Evolutionary conservation across 331 rosid species (phyloP), one percentile per base, ranked within the genome.

Genomic region (Pyracantha coccinea): DNA sequence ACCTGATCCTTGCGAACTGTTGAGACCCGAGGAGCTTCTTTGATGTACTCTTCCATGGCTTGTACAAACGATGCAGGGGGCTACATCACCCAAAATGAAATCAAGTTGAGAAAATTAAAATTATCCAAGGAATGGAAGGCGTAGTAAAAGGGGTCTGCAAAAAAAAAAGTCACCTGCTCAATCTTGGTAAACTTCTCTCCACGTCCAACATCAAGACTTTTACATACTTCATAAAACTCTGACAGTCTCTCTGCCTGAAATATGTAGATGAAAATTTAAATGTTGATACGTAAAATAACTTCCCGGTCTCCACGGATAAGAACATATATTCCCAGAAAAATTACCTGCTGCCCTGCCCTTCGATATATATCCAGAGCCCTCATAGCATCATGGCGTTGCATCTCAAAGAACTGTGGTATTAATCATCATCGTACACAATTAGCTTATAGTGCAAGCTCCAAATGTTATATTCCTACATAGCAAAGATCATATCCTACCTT

Each of bases 31-130:
- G 99, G 97, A 80, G 97, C 99, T 50, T 92, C 98, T 88, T 74
- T 88, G 70, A 92, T 90, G 35, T 95, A 95, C 78, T 95, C 99
- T 83, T 95, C 97, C 99, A 95, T 95, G 82, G 99, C 86, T 90
- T 92, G 99, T 78, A 95, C 84, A 85, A 95, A 95, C 50, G 99
- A 95, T 20, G 91, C 86, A 29, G 97, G 99, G 66, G 97, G 93
- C 99, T 95, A 63, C 87, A 85, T 78, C 27, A 78, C 75, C 78
- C 72, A 85, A 81, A 68, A 81, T 78, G 71, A 33, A 23, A 61
- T 50, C 20, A 7, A 16, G 44, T 38, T 13, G 41, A 58, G 45
- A 55, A 33, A 27, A 20, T 3, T 8, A 38, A 24, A 73, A 68
- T 73, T 77, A 7, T 3, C 38, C 47, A 72, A 54, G 33, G 57